Conservation (phyloP, 2,329 filamentous ascomycete species). For the Claviceps spartinae region DNA sequence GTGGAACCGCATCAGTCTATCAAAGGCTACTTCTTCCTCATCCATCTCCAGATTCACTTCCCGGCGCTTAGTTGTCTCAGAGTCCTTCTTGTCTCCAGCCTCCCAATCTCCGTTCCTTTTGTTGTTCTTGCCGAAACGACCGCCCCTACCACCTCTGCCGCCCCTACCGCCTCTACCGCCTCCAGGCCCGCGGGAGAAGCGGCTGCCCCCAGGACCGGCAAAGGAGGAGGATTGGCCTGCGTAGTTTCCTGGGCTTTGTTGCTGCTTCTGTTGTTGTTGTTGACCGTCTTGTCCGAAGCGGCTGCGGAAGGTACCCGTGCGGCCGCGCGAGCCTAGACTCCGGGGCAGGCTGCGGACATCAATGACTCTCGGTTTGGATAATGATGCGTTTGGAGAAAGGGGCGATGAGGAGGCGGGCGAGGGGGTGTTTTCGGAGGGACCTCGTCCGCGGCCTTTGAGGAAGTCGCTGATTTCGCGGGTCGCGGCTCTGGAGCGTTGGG, state of each 20-base stretch:
- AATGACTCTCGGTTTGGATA: slow-evolving; percentile 21
- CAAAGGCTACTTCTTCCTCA: too few species aligned
- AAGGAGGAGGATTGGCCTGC: slow-evolving; percentile 1
- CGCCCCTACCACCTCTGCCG: slow-evolving; percentile 8
- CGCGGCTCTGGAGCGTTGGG: slow-evolving; percentile 20
- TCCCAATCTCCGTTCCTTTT: slow-evolving; percentile 7
- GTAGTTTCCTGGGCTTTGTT: neutral
- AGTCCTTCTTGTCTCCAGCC: neutral
- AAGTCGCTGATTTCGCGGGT: slow-evolving; percentile 21
- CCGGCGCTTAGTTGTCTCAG: too few species aligned
- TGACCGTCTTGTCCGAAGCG: slow-evolving; percentile 3
- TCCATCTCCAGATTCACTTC: too few species aligned
- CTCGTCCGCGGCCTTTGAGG: slow-evolving; percentile 7
- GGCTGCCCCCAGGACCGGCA: slow-evolving; percentile 6
- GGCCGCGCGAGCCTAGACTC: slow-evolving; percentile 14
- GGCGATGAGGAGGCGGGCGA: too few species aligned
- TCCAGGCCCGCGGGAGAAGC: slow-evolving; percentile 8
- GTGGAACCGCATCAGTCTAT: slow-evolving; percentile 19
- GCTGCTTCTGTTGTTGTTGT: neutral
- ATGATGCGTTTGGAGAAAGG: neutral
- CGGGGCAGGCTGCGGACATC: slow-evolving; percentile 25
- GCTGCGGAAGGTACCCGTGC: slow-evolving; percentile 13
- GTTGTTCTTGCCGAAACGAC: slow-evolving; percentile 13
- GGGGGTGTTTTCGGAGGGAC: too few species aligned
- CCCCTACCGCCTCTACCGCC: slow-evolving; percentile 7